Conservation (phyloP, 768 basidiomycete genomes). For the Russula abietina region DNA sequence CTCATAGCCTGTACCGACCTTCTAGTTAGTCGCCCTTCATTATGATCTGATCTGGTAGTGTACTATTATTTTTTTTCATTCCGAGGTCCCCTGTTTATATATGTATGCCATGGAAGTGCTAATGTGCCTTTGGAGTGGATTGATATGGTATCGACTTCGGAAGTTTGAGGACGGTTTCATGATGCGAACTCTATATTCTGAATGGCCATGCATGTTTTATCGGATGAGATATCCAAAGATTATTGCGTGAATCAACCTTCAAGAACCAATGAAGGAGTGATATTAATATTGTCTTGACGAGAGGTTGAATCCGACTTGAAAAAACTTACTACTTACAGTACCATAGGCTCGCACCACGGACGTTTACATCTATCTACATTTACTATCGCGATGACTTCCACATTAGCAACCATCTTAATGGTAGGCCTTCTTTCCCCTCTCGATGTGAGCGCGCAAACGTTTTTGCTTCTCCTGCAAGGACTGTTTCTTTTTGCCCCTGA, state of each 20-base stretch:
- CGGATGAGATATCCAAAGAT: background rate
- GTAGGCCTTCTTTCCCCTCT: slow-evolving; percentile 51
- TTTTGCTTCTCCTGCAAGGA: slow-evolving; percentile 77
- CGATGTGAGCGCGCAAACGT: slow-evolving; percentile 69
- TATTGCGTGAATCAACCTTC: no score
- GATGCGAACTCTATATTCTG: no score
- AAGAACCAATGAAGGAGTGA: no score
- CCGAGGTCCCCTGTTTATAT: slow-evolving; percentile 8
- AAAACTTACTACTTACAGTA: no score
- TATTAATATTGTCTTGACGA: no score
- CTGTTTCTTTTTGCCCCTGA: slow-evolving; percentile 79
- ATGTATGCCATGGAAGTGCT: slow-evolving; percentile 12
- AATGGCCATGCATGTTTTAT: no score
- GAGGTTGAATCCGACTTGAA: no score
- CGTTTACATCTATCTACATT: background rate
- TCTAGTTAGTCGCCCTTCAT: background rate
- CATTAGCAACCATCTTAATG: slow-evolving; percentile 3
- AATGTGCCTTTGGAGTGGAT: background rate
- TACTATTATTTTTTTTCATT: background rate
- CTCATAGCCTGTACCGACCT: background rate
- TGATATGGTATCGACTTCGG: background rate
- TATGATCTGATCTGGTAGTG: slow-evolving; percentile 1
- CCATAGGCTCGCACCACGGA: no score
- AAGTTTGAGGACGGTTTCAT: background rate
- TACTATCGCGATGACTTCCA: background rate